Base-by-base conservation (phyloP, 179 eudicot species). In the Corrigiola litoralis region DNA sequence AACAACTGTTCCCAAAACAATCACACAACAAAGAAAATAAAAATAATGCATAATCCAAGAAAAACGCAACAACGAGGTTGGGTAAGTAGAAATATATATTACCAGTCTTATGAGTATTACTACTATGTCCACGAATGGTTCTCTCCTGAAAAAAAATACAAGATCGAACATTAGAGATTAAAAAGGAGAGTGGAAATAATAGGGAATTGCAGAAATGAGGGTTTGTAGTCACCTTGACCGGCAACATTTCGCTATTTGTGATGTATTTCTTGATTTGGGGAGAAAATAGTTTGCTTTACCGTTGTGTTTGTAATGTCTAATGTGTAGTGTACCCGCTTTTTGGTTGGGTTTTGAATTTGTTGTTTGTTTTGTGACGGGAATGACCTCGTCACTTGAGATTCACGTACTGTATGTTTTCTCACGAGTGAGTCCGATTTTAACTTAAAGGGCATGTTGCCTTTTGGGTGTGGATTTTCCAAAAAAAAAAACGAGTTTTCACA, bases 181-280 rank as follows among this genome's bases (percentile, higher is more conserved):
- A 23, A 49, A 49, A 0, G 13, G 12, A 1, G 1, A 13, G 3
- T 5, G 16, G 8, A 53, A 17, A 1, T 5, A 55, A 32, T 10
- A 5, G 18, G 41, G 8, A 32, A 18, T 29, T 32, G 0, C 12
- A 52, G 57, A 52, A 52, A 52, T 27, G 27, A 52, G 34, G 59
- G 25, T 55, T 55, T 16, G 9, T 14, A 0, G 25, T 40, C 14
- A 55, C 59, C 59, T 55, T 55, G 59, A 32, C 40, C 32, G 41
- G 59, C 59, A 55, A 55, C 59, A 55, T 55, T 55, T 55, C 13
- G 59, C 32, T 25, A n/a, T n/a, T n/a, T n/a, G n/a, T n/a, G n/a
- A n/a, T n/a, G n/a, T n/a, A n/a, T n/a, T n/a, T n/a, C n/a, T n/a
- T n/a, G n/a, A n/a, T n/a, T n/a, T n/a, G n/a, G n/a, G n/a, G n/a